Conservation (phyloP, 305 asterid genomes). For the Euphrasia arctica region DNA sequence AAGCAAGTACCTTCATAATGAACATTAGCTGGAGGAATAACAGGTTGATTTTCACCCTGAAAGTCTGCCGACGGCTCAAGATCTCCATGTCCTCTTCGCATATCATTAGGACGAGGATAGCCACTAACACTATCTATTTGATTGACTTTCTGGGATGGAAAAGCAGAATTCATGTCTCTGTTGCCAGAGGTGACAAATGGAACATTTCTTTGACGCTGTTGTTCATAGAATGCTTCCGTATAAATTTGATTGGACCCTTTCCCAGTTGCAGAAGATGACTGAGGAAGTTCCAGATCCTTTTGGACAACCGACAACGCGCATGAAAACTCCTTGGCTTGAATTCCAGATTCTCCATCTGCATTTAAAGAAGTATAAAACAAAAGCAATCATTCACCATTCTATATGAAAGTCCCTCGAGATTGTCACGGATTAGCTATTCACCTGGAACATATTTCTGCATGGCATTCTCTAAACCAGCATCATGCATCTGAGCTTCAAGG, state of each 20-base stretch:
- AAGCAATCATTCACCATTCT: slow-evolving; percentile 16
- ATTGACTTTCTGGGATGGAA: slow-evolving; percentile 30
- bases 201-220: slow-evolving; percentile 31
- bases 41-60: slow-evolving; percentile 59
- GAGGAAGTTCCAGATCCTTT: slow-evolving; percentile 55
- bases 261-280: slow-evolving; percentile 71
- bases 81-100: slow-evolving; percentile 32
- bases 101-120: slow-evolving; percentile 30
- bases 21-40: slow-evolving; percentile 37
- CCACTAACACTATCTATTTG: slow-evolving; percentile 31
- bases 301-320: slow-evolving; percentile 47
- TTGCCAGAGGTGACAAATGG: slow-evolving; percentile 31
- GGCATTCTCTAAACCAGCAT: slow-evolving; percentile 43
- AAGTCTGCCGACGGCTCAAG: slow-evolving; percentile 38
- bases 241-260: slow-evolving; percentile 67
- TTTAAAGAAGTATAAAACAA: slow-evolving; percentile 9
- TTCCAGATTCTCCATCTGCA: slow-evolving; percentile 95
- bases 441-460: slow-evolving; percentile 73
- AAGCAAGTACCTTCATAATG: slow-evolving; percentile 58
- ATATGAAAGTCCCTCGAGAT: slow-evolving; percentile 15
- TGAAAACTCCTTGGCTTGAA: slow-evolving; percentile 54
- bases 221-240: slow-evolving; percentile 34
- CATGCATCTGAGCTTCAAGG: slow-evolving; percentile 56
- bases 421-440: slow-evolving; percentile 24
- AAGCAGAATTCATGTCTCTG: slow-evolving; percentile 30